phyloP scores from a whole-genome alignment of 352 stramenopile genomes.

The Plasmopara viticola region DNA sequence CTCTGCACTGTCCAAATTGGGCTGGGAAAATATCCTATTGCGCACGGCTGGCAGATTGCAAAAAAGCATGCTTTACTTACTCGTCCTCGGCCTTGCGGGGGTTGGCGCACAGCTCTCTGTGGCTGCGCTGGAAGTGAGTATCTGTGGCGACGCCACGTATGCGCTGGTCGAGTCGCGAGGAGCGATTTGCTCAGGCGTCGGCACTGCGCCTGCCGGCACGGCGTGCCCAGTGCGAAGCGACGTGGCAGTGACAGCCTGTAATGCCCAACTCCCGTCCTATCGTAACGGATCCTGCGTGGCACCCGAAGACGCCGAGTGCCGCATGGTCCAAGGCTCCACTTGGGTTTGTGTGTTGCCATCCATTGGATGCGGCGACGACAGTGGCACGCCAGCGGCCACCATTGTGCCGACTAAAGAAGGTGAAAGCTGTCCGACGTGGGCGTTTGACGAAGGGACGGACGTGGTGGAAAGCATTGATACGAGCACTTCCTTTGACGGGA shows the following conservation, averaged over 20 bases:
- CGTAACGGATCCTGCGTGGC: constrained; percentile 26
- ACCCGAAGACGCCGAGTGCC: constrained; percentile 38
- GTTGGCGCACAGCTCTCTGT: background rate
- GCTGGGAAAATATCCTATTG: too few species aligned
- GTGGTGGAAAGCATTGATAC: constrained; percentile 17
- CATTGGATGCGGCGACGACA: constrained; percentile 14
- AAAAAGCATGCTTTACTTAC: constrained; percentile 7
- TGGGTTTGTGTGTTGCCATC: constrained; percentile 40
- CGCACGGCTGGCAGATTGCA: too few species aligned
- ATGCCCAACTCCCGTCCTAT: constrained; percentile 37
- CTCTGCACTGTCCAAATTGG: too few species aligned
- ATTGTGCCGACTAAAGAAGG: constrained; percentile 9
- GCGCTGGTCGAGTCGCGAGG: constrained; percentile 15
- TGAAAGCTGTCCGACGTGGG: constrained; percentile 15
- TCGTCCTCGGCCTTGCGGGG: constrained; percentile 10
- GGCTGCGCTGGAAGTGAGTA: constrained; percentile 25
- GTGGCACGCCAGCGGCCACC: background rate
- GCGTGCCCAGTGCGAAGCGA: constrained; percentile 45
- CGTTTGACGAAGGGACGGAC: constrained; percentile 9
- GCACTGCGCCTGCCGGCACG: constrained; percentile 22
- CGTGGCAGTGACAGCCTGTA: constrained; percentile 31
- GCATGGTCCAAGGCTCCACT: constrained; percentile 23
- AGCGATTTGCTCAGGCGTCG: constrained; percentile 15
- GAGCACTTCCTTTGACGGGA: constrained; percentile 17
- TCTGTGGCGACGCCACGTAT: constrained; percentile 45